Percentiles rank a stretch among this genome's conserved stretches.
These are phyloP conservation scores for Serpula lacrymans DNA, from an alignment of 768 basidiomycete genomes.

Conservation along the genomic window DNA sequence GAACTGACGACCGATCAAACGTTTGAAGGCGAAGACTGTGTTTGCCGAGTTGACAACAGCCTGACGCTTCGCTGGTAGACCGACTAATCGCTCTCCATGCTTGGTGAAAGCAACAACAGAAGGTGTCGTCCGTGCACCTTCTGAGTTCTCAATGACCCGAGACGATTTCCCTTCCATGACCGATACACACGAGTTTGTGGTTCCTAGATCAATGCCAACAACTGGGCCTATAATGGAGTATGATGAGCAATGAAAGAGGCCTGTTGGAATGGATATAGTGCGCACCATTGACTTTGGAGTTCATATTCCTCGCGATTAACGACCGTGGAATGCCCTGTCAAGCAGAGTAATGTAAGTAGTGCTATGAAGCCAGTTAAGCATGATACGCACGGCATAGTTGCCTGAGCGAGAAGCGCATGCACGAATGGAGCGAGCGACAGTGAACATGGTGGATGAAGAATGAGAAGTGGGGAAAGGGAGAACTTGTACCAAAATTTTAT, in stretches of 20 bases:
- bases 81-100: conserved; percentile 94
- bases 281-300: conserved; percentile 88
- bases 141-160: conserved; percentile 95
- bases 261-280: conserved; percentile 7
- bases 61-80: conserved; percentile 95
- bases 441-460: conserved; percentile 64
- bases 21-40: conserved; percentile 94
- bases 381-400: conserved; percentile 54
- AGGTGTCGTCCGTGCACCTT: conserved; percentile 96
- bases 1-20: conserved; percentile 91
- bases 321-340: conserved; percentile 63
- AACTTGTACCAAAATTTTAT: conserved; percentile 41
- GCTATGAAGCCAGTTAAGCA: background rate
- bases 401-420: conserved; percentile 55
- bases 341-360: conserved; percentile 6
- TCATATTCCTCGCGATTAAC: conserved; percentile 88
- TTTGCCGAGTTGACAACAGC: conserved; percentile 94
- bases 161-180: conserved; percentile 96
- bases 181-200: conserved; percentile 88
- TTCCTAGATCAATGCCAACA: conserved; percentile 95
- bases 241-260: conserved; percentile 1
- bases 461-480: conserved; percentile 30
- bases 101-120: conserved; percentile 99
- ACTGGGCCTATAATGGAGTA: conserved; percentile 60
- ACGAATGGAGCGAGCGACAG: conserved; percentile 64